These are phyloP conservation scores for Lyophyllum semitale DNA, from an alignment of 768 basidiomycete species.

Conservation along the genomic window DNA sequence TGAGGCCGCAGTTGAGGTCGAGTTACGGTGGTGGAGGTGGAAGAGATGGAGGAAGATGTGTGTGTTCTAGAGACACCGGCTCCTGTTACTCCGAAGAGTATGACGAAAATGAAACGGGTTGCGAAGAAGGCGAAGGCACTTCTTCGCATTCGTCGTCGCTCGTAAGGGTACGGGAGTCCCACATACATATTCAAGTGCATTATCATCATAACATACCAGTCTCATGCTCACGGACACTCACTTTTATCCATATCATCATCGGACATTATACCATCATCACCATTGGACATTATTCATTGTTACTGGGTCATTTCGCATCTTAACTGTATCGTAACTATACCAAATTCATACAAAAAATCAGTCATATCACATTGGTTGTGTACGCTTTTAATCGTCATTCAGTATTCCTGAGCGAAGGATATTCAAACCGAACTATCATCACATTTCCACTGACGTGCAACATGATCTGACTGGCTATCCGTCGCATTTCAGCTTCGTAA, in stretches of 20 bases:
- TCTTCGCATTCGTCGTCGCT: background rate
- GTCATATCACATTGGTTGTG: no score
- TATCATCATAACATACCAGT: background rate
- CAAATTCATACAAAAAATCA: background rate
- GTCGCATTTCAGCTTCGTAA: no score
- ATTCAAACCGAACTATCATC: no score
- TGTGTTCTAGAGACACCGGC: no score
- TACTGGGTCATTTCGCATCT: background rate
- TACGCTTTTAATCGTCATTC: no score
- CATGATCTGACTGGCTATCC: no score
- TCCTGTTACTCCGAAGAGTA: background rate
- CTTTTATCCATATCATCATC: background rate
- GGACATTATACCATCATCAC: background rate
- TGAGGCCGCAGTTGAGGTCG: background rate
- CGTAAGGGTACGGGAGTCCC: background rate
- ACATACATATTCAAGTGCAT: background rate
- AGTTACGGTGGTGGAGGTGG: background rate
- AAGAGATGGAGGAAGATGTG: background rate
- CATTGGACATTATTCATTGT: background rate
- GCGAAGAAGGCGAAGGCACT: background rate
- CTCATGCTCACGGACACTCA: background rate
- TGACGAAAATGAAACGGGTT: background rate
- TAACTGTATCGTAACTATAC: background rate
- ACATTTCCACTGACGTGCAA: no score
- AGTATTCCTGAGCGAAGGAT: no score